Percentiles rank a stretch among this genome's conserved stretches.
Evolutionary conservation across 768 basidiomycete species (phyloP).

Genomic region (Cystofilobasidium ferigula): DNA sequence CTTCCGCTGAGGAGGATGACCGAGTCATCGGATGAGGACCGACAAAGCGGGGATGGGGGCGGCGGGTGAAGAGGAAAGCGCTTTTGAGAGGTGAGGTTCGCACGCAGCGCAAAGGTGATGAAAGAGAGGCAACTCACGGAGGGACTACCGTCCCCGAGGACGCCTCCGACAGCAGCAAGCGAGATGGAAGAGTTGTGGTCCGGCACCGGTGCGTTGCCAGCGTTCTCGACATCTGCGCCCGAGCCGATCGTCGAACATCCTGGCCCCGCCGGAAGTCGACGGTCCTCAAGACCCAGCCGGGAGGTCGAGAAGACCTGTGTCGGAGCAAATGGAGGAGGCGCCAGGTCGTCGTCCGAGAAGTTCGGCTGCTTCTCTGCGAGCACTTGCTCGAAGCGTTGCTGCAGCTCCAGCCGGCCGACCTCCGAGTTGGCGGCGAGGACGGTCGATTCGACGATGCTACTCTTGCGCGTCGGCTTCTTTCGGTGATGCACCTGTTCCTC

Average conservation of each 20-base stretch:
- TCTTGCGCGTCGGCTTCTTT: background rate
- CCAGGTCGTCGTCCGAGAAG: background rate
- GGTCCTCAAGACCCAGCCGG: background rate
- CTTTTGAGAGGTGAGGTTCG: too few relatives aligned
- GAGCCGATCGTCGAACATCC: too few relatives aligned
- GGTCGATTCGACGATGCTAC: background rate
- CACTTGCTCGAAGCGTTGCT: background rate
- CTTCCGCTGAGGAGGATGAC: background rate
- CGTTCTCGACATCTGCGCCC: too few relatives aligned
- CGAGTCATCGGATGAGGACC: background rate
- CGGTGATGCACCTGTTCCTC: background rate
- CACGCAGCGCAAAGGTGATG: too few relatives aligned
- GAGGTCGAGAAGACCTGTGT: constrained; percentile 2
- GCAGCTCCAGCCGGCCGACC: background rate
- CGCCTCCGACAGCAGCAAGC: too few relatives aligned
- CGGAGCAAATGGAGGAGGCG: background rate
- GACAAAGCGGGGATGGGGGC: background rate
- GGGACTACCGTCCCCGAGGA: too few relatives aligned
- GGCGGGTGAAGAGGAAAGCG: background rate
- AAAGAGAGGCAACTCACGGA: too few relatives aligned
- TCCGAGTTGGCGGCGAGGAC: background rate
- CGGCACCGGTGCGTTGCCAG: too few relatives aligned
- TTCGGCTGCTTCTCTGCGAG: background rate
- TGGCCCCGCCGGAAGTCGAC: background rate
- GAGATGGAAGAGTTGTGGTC: background rate